Evolutionary conservation across 1,139 yeast species (phyloP).

Genomic region (Arxiozyma slooffiae): DNA sequence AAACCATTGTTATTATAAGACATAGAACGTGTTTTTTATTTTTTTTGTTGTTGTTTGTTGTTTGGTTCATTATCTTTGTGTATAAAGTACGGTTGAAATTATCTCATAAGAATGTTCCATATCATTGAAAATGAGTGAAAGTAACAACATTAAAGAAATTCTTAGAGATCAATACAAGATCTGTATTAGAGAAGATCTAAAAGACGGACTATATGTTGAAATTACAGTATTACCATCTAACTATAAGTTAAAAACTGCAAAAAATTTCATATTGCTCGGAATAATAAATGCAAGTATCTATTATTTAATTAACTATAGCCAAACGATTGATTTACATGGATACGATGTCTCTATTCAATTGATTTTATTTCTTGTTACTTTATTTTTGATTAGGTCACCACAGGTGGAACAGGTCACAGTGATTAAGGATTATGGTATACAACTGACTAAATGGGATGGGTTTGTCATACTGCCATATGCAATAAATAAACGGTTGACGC

Average conservation of each 20-base stretch:
- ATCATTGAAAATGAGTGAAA: background rate
- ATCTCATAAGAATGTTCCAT: too few species aligned
- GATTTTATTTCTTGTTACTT: background rate
- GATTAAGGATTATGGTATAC: conserved; percentile 29
- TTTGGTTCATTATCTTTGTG: background rate
- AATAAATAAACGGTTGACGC: conserved; percentile 9
- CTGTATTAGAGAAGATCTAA: background rate
- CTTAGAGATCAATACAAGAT: background rate
- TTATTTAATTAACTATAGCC: background rate
- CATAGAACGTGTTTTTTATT: too few species aligned
- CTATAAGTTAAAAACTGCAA: background rate
- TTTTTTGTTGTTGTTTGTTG: too few species aligned
- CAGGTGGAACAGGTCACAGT: conserved; percentile 23
- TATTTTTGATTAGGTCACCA: conserved; percentile 17
- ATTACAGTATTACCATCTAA: background rate
- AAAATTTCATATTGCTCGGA: background rate
- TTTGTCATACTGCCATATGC: conserved; percentile 16
- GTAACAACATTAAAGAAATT: background rate
- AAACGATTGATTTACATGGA: background rate
- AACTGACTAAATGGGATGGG: conserved; percentile 20
- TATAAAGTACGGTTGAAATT: too few species aligned
- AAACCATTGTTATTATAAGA: too few species aligned
- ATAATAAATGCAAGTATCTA: background rate
- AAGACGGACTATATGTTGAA: background rate
- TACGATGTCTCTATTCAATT: background rate